Base-by-base conservation (phyloP, 768 basidiomycete genomes). In the Auriscalpium microsporum region DNA sequence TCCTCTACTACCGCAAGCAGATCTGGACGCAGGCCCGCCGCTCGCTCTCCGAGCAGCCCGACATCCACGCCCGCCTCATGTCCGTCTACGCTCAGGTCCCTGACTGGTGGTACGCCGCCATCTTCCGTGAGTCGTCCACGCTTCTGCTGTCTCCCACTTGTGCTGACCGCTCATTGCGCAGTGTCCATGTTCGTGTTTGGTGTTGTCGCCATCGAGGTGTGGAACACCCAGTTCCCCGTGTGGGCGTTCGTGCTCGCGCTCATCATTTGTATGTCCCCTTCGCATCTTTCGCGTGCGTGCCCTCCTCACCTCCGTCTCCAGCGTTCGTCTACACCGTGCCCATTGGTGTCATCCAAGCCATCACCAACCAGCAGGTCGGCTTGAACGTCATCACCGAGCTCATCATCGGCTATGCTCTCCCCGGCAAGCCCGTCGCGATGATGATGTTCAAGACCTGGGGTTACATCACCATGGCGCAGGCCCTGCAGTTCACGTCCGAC, bases 401-500 rank as follows among this genome's bases (percentile, higher is more conserved):
- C 42, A 82, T 92, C 58, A 81, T 90, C 28, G 90, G 90, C 53
- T 90, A 89, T 62, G 80, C 78, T 23, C 76, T 88, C 44, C 90
- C 89, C 11, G 89, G 90, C 2, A 79, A 78, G 14, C 87, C 89
- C 6, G 67, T 90, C 54, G 88, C 90, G 0, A 87, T 82, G 77
- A 89, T 91, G 88, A 73, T 90, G 73, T 90, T 90, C 78, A 90
- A 88, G 78, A 86, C 85, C 0, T 88, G 77, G 76, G 87, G 88
- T 35, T 88, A 87, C 62, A 83, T 85, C 55, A 83, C 80, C 50
- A 81, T 82, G 77, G 74, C 75, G 2, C 83, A 85, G 68, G 86
- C 87, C 1, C 66, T 90, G 44, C 71, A 71, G 45, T 91, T 90
- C 72, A 78, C 84, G 1, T 74, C 79, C 9, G 86, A 90, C 70